Conservation (phyloP, 192 early-diverging fungal genomes). For the Podila minutissima region DNA sequence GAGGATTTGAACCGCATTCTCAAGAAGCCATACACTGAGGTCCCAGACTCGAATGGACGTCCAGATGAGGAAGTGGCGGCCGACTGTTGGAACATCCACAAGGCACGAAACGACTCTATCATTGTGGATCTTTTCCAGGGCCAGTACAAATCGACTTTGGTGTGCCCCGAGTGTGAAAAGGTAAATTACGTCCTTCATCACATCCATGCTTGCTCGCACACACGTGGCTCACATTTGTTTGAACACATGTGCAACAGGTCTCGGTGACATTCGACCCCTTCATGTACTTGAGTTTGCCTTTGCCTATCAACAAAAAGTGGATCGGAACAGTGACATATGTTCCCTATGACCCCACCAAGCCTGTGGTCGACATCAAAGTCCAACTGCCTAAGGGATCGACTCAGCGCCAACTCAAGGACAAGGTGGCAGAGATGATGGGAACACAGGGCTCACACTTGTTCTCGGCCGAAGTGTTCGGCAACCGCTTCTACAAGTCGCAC, state of each 20-base stretch:
- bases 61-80: constrained; percentile 59
- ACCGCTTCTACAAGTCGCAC: constrained; percentile 67
- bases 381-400: constrained; percentile 72
- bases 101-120: constrained; percentile 80
- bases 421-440: constrained; percentile 63
- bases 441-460: constrained; percentile 56
- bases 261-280: constrained; percentile 92
- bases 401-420: constrained; percentile 65
- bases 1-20: constrained; percentile 87
- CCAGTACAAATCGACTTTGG: constrained; percentile 71
- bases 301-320: constrained; percentile 71
- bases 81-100: constrained; percentile 70
- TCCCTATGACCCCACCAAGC: constrained; percentile 55
- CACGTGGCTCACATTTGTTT: constrained; percentile 49
- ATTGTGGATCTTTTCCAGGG: constrained; percentile 96
- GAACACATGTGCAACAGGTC: constrained; percentile 51
- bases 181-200: constrained; percentile 66
- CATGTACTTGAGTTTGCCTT: constrained; percentile 92
- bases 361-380: constrained; percentile 58
- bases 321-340: constrained; percentile 59
- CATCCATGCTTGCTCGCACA: not conserved
- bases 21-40: constrained; percentile 54
- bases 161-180: constrained; percentile 76
- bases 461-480: constrained; percentile 60
- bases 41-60: constrained; percentile 43